These are phyloP conservation scores for Ilex aquifolium DNA, from an alignment of 257 asterid genomes.

Conservation along the genomic window DNA sequence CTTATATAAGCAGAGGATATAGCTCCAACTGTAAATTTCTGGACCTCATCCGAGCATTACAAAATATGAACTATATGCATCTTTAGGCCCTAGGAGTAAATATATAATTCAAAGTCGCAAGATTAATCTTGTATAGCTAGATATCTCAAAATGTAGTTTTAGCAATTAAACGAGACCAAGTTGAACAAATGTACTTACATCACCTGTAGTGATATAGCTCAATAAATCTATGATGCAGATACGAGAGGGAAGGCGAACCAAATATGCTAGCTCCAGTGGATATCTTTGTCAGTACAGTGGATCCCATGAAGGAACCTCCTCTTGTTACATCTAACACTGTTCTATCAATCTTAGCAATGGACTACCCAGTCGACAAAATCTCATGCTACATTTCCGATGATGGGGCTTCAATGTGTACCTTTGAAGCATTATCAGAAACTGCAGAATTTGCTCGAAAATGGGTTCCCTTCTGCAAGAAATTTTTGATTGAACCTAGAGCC, in stretches of 20 bases:
- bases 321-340: slow-evolving; percentile 87
- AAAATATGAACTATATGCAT: no score
- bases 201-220: background rate
- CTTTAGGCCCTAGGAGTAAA: no score
- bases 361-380: slow-evolving; percentile 82
- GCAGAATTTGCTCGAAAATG: slow-evolving; percentile 91
- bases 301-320: slow-evolving; percentile 95
- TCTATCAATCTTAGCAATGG: slow-evolving; percentile 90
- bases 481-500: slow-evolving; percentile 88
- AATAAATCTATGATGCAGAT: slow-evolving; percentile 41
- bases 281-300: slow-evolving; percentile 88
- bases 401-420: slow-evolving; percentile 97
- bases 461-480: slow-evolving; percentile 95
- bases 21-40: no score
- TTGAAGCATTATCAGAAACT: slow-evolving; percentile 88
- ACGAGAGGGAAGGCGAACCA: slow-evolving; percentile 91
- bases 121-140: no score
- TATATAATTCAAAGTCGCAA: no score
- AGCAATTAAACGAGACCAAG: no score
- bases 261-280: slow-evolving; percentile 82
- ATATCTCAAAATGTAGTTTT: background rate
- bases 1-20: no score
- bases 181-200: no score
- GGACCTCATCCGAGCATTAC: no score
- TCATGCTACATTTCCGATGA: slow-evolving; percentile 96